Evolutionary conservation across 2,329 filamentous ascomycete species (phyloP), one percentile per base, ranked within the genome.

Genomic region (Celoporthe dispersa): DNA sequence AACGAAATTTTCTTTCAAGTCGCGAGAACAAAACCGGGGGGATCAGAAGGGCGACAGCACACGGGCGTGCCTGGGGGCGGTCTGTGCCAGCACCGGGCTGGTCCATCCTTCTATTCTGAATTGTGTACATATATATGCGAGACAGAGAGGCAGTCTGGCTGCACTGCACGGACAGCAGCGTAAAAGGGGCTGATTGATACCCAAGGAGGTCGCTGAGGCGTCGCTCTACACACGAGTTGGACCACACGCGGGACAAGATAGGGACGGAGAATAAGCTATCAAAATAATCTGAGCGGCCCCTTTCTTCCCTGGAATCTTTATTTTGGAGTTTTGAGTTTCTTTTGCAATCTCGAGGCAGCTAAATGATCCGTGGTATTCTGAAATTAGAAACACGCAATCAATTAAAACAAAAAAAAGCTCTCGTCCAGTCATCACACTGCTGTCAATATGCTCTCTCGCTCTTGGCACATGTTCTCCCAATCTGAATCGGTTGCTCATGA

Each of bases 161-260:
- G 19, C 41, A 37, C 19, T 64, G 39, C 14, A 33, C 14, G 62
- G 19, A 35, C 25, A 22, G 31, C 12, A 28, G 60, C n/a, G 8
- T 28, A 63, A n/a, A 25, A n/a, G n/a, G n/a, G n/a, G 33, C 39
- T 53, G 62, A 35, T 51, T 51, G 62, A 64, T 64, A 64, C 62
- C 62, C 62, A 64, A 28, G 62, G 62, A 64, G 22, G 25, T 31
- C 63, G 25, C 66, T 64, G 62, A 35, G 59, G 31, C 59, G 16
- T 39, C 35, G 8, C 33, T 61, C 7, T 12, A 8, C 59, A 57
- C 14, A 31, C 53, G 41, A 57, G 53, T 19, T 31, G 53, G 53
- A 57, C 19, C 9, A 57, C 12, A 55, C 11, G 28, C 11, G 53
- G n/a, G 53, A 57, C 12, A 31, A 28, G 53, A 31, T 6, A 16